Conservation (phyloP, 2,329 filamentous ascomycete species). For the Ophiostoma himal-ulmi region DNA sequence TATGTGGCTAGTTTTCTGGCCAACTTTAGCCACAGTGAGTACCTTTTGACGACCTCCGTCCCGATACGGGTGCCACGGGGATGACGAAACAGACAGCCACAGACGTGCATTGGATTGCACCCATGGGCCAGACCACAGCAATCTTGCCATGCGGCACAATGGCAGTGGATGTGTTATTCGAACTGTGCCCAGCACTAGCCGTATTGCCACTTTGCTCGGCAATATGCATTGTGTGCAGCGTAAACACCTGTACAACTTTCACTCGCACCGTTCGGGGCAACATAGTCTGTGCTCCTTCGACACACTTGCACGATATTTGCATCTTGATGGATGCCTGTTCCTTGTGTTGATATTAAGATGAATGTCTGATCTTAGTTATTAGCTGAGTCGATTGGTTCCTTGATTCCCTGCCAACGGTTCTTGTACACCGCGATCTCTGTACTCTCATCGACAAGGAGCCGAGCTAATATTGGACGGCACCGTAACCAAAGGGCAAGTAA, state of each 20-base stretch:
- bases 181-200: not conserved
- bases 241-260: not conserved
- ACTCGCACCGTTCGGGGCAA: not conserved
- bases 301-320: not conserved
- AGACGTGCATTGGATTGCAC: not conserved
- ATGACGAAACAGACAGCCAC: not conserved
- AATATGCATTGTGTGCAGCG: not conserved
- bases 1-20: not conserved
- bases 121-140: not conserved
- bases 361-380: not conserved
- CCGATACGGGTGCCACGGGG: not conserved
- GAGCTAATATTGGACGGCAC: not conserved
- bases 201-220: not conserved
- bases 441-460: not conserved
- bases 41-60: not conserved
- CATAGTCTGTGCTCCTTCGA: not conserved
- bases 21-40: not conserved
- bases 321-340: not conserved
- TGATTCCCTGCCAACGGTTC: not conserved
- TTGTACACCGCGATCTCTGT: not conserved
- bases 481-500: not conserved
- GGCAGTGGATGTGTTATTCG: not conserved
- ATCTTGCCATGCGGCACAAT: not conserved
- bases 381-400: not conserved
- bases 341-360: not conserved